Conservation (phyloP, 345 rosid genomes). For the Salix koriyanagi region DNA sequence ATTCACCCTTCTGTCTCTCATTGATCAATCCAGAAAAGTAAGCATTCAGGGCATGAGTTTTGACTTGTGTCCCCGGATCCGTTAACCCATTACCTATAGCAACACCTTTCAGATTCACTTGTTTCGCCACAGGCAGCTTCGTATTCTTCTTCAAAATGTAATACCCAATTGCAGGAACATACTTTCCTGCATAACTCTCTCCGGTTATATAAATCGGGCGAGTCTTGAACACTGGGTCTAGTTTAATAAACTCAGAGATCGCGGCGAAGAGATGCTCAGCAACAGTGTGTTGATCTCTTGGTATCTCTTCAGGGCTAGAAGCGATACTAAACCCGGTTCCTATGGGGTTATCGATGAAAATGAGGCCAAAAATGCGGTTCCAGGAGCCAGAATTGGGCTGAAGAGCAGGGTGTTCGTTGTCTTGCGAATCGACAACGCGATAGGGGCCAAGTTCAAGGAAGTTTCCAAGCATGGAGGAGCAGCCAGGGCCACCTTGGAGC, state of each 20-base stretch:
- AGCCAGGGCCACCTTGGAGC: constrained; percentile 95
- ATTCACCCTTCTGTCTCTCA: constrained; percentile 51
- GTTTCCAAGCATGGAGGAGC: constrained; percentile 90
- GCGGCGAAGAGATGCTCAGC: constrained; percentile 61
- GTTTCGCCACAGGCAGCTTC: constrained; percentile 20
- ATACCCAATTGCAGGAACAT: constrained; percentile 74
- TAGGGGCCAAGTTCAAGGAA: constrained; percentile 84
- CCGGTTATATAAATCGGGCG: constrained; percentile 68
- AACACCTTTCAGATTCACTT: constrained; percentile 54
- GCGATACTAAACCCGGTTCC: constrained; percentile 86
- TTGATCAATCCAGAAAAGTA: constrained; percentile 62
- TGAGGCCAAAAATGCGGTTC: constrained; percentile 74
- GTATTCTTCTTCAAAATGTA: constrained; percentile 50
- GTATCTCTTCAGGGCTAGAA: constrained; percentile 48
- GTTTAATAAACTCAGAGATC: constrained; percentile 42
- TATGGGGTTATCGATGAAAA: constrained; percentile 77
- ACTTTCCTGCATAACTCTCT: constrained; percentile 83
- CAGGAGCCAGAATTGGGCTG: constrained; percentile 62
- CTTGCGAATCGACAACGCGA: constrained; percentile 39
- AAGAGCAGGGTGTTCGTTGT: constrained; percentile 22
- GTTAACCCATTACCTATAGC: constrained; percentile 83
- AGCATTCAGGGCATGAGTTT: constrained; percentile 50
- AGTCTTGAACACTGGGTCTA: constrained; percentile 36
- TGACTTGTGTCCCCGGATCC: constrained; percentile 56
- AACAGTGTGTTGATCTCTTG: constrained; percentile 19